Evolutionary conservation across 2,329 filamentous ascomycete genomes (phyloP).

Genomic region (Xylaria sp.): DNA sequence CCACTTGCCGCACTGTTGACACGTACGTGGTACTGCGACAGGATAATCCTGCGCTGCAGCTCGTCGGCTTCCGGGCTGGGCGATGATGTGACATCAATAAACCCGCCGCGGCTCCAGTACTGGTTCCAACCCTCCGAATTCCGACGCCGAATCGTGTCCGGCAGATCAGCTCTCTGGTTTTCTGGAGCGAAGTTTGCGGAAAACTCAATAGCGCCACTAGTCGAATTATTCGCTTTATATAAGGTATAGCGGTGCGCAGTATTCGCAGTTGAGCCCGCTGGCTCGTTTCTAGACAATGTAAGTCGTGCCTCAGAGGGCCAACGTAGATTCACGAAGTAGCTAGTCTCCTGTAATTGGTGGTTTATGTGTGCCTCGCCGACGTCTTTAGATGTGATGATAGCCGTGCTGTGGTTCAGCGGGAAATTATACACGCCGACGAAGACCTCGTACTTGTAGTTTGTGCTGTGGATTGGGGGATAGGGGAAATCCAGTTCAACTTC

Average conservation of each 20-base stretch:
- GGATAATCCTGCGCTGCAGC: conserved; percentile 56
- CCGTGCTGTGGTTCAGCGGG: conserved; percentile 53
- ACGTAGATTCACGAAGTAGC: conserved; percentile 54
- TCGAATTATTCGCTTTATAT: conserved; percentile 29
- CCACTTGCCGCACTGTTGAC: conserved; percentile 55
- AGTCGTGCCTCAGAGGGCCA: conserved; percentile 46
- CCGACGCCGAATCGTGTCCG: conserved; percentile 41
- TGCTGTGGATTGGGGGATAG: conserved; percentile 54
- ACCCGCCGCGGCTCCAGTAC: conserved; percentile 55
- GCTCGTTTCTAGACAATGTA: conserved; percentile 41
- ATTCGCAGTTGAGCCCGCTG: conserved; percentile 39
- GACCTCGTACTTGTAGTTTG: conserved; percentile 57
- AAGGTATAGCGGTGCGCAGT: conserved; percentile 52
- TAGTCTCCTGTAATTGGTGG: conserved; percentile 53
- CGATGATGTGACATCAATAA: conserved; percentile 54
- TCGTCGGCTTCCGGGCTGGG: conserved; percentile 53
- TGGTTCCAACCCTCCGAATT: conserved; percentile 48
- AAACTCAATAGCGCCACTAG: conserved; percentile 42
- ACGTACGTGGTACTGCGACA: conserved; percentile 57
- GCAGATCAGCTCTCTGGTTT: conserved; percentile 41
- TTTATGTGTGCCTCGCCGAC: conserved; percentile 48
- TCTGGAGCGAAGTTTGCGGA: conserved; percentile 51
- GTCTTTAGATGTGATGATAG: conserved; percentile 33
- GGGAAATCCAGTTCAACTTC: conserved; percentile 56
- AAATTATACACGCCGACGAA: conserved; percentile 56